Evolutionary conservation across 176 grass and related monocot genomes (phyloP).

Genomic region (bread wheat (Triticum aestivum)): IWGSC_CS_RefSeq_v2.1 NC_057804.1:657374387-657374886

Average conservation of each 20-base stretch:
- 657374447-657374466: conserved; percentile 80
- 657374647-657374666: conserved; percentile 71
- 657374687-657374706: conserved; percentile 22
- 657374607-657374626: conserved; percentile 93
- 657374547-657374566: conserved; percentile 90
- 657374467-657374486: conserved; percentile 19
- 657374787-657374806: too few relatives aligned
- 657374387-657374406: conserved; percentile 92
- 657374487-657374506: conserved; percentile 24
- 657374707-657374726: background rate
- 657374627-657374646: conserved; percentile 78
- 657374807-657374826: background rate
- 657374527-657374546: conserved; percentile 59
- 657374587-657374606: conserved; percentile 75
- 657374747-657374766: background rate
- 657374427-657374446: conserved; percentile 84
- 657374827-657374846: conserved; percentile 2
- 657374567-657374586: conserved; percentile 70
- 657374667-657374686: conserved; percentile 58
- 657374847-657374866: background rate
- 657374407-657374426: conserved; percentile 76
- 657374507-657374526: conserved; percentile 7
- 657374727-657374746: background rate
- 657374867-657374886: background rate
- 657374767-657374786: conserved; percentile 3